Evolutionary conservation across 305 asterid species (phyloP).

Genomic region (Plantago lanceolata): DNA sequence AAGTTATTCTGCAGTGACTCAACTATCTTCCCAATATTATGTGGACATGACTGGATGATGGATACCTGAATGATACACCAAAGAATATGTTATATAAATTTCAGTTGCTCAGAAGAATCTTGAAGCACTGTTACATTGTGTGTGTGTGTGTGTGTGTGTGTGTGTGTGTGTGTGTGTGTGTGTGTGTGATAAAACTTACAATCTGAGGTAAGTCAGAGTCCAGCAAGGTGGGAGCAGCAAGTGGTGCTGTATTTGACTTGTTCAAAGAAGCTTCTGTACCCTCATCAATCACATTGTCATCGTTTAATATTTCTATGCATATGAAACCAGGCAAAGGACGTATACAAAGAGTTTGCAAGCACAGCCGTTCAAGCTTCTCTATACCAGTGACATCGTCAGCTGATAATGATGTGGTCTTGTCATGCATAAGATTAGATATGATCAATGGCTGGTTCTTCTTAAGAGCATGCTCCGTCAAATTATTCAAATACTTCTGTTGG

Average conservation of each 20-base stretch:
- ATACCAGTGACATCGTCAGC: conserved; percentile 52
- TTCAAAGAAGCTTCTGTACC: conserved; percentile 41
- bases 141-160: background rate
- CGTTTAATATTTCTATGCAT: conserved; percentile 39
- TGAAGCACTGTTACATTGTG: background rate
- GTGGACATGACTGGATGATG: conserved; percentile 55
- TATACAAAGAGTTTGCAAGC: conserved; percentile 66
- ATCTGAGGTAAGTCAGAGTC: conserved; percentile 71
- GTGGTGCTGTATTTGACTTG: conserved; percentile 32
- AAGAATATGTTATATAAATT: background rate
- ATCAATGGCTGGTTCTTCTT: conserved; percentile 76
- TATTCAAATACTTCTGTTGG: conserved; percentile 60
- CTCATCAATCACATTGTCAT: conserved; percentile 34
- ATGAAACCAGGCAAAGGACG: conserved; percentile 53
- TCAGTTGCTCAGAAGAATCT: background rate
- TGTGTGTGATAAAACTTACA: conserved; percentile 43
- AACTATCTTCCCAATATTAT: conserved; percentile 52
- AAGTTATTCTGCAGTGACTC: conserved; percentile 54
- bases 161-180: background rate
- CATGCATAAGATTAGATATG: conserved; percentile 67
- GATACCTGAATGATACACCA: conserved; percentile 43
- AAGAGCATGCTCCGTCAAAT: conserved; percentile 79
- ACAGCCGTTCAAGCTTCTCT: conserved; percentile 57
- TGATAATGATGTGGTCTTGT: conserved; percentile 51
- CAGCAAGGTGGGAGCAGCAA: conserved; percentile 32